Conservation (phyloP, 257 asterid genomes). For the Fraxinus americana region DNA sequence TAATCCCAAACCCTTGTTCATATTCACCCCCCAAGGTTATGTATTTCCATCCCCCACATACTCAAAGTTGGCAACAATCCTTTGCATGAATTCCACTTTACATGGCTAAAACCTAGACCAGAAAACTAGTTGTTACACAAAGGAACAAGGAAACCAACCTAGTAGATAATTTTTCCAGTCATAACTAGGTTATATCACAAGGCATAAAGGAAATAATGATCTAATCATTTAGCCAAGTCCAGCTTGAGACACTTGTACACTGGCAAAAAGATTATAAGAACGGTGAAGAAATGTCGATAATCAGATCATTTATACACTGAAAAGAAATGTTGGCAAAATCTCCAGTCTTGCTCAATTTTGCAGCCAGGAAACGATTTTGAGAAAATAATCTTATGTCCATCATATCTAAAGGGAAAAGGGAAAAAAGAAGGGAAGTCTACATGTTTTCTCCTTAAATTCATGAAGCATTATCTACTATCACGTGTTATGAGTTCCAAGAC, state of each 20-base stretch:
- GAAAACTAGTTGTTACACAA: conserved; percentile 34
- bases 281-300: background rate
- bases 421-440: conserved; percentile 22
- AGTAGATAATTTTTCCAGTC: background rate
- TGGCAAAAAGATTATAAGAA: background rate
- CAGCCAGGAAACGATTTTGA: conserved; percentile 26
- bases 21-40: conserved; percentile 39
- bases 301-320: conserved; percentile 25
- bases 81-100: conserved; percentile 43
- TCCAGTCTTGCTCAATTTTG: conserved; percentile 22
- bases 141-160: background rate
- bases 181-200: conserved; percentile 13
- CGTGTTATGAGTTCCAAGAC: conserved; percentile 22
- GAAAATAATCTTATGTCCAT: conserved; percentile 30
- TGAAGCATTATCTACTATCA: conserved; percentile 23
- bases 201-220: conserved; percentile 8
- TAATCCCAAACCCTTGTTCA: conserved; percentile 52
- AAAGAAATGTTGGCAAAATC: conserved; percentile 1
- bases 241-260: conserved; percentile 12
- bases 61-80: conserved; percentile 49
- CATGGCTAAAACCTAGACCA: conserved; percentile 48
- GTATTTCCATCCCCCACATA: conserved; percentile 55
- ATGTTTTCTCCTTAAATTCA: conserved; percentile 34
- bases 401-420: conserved; percentile 20
- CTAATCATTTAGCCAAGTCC: conserved; percentile 12